Evolutionary conservation across 371 early-diverging fungal genomes (phyloP), one percentile per base, ranked within the genome.

Genomic region (Thermomucor indicae-seudaticae): DNA sequence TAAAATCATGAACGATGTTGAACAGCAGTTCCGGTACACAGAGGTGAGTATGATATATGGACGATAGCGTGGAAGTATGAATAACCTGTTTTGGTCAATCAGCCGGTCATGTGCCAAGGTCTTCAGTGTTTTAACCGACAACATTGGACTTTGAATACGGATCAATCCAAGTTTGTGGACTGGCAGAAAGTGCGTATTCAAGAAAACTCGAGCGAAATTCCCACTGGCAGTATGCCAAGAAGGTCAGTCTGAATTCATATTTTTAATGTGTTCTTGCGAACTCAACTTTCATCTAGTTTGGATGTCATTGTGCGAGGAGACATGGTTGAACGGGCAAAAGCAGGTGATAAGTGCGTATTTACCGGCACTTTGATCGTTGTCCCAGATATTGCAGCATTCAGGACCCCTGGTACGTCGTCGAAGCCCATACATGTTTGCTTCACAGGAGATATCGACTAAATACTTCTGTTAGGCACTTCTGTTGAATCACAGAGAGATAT

Each of bases 151-250:
- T 68, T 99, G 29, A 67, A 86, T 43, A 79, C 92, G 23, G 93
- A 91, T 55, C 85, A 91, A 63, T 91, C 89, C 62, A 83, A 84
- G 54, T 99, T 99, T 69, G 84, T 84, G 29, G 98, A 99, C 73
- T 99, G 98, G 98, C 99, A 99, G 77, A 88, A 92, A 58, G 84
- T 99, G 23, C 81, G 98, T 25, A 83, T 99, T 41, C 99, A 99
- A 72, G 99, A 99, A 75, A 95, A 94, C 58, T 80, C 98, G 20
- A 86, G 89, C 47, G 99, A 99, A 62, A 97, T 98, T 42, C 99
- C 99, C 14, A 86, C 93, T 8, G 99, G 99, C 42, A 89, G 91
- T 55, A 96, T 99, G 91, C 99, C 99, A 27, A 70, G 99, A 68
- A 87, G 85, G 88, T 88, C 54, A 61, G 51, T 22, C 17, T 4